A percentile compares a stretch with the other conserved stretches of the same genome.
Conservation (phyloP, 1,139 yeast species). For the Petasospora rhodanensis region DNA sequence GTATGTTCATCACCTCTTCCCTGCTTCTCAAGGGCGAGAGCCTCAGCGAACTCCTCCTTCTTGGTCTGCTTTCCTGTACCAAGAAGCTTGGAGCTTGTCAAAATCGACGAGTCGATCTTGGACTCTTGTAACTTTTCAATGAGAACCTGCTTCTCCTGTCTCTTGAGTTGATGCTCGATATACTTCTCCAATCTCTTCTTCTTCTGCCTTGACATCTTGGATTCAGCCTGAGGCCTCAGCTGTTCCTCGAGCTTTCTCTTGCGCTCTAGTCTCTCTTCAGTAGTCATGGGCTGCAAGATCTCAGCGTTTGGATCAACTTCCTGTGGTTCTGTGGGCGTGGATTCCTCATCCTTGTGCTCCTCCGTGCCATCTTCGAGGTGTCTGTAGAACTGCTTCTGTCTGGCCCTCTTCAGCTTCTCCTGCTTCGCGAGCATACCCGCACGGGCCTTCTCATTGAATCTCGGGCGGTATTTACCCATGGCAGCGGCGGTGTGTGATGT, state of each 20-base stretch:
- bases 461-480: constrained; percentile 79
- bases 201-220: constrained; percentile 69
- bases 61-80: constrained; percentile 77
- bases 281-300: constrained; percentile 44
- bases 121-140: constrained; percentile 69
- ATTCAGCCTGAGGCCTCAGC: constrained; percentile 54
- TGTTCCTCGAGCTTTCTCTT: constrained; percentile 62
- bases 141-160: constrained; percentile 81
- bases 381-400: constrained; percentile 63
- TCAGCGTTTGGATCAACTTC: constrained; percentile 61
- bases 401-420: constrained; percentile 58
- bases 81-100: constrained; percentile 68
- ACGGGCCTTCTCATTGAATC: constrained; percentile 84
- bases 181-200: constrained; percentile 74
- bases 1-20: constrained; percentile 70
- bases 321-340: constrained; percentile 13
- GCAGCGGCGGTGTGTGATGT: neutral
- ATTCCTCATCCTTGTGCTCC: constrained; percentile 12
- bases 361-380: constrained; percentile 36
- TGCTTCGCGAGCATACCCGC: constrained; percentile 82
- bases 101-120: constrained; percentile 62
- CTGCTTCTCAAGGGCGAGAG: constrained; percentile 65
- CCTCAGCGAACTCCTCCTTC: constrained; percentile 68
- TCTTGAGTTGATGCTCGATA: constrained; percentile 80
- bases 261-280: constrained; percentile 56